phyloP scores from a whole-genome alignment of 768 basidiomycete species.

The Russula abietina region DNA sequence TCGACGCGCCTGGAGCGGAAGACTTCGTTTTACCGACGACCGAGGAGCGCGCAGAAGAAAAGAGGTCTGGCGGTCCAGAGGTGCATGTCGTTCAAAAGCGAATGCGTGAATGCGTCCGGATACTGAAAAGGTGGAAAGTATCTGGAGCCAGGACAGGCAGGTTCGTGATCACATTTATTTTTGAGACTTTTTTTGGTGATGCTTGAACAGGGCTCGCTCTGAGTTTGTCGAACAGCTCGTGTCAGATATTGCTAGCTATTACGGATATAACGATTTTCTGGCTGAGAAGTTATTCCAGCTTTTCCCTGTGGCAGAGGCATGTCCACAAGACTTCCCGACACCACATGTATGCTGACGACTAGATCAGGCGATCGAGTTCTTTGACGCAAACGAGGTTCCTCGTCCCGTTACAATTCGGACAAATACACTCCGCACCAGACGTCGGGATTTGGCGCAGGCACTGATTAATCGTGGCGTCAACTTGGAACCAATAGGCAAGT shows the following conservation, averaged over 20 bases:
- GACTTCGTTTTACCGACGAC: constrained; percentile 63
- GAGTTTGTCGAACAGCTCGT: constrained; percentile 88
- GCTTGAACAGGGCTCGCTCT: constrained; percentile 60
- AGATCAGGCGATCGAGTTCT: constrained; percentile 91
- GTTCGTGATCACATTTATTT: constrained; percentile 37
- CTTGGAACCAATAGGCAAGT: constrained; percentile 97
- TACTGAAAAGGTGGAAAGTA: constrained; percentile 66
- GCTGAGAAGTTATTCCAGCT: constrained; percentile 91
- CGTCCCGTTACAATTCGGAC: constrained; percentile 97
- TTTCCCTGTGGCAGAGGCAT: constrained; percentile 87
- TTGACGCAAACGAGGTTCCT: constrained; percentile 93
- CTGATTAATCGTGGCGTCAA: constrained; percentile 95
- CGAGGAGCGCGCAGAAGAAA: constrained; percentile 68
- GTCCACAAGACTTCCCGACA: constrained; percentile 23
- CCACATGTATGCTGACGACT: constrained; percentile 1
- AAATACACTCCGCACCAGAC: constrained; percentile 88
- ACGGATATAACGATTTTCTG: constrained; percentile 95
- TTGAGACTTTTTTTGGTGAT: constrained; percentile 6
- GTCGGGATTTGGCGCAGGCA: constrained; percentile 90
- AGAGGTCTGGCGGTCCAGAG: constrained; percentile 60
- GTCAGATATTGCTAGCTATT: constrained; percentile 88
- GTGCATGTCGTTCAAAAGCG: constrained; percentile 70
- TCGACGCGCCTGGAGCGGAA: constrained; percentile 39
- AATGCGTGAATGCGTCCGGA: constrained; percentile 69
- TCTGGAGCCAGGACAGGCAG: constrained; percentile 55